Percentiles rank a stretch among this genome's conserved stretches.
phyloP scores from a whole-genome alignment of 305 asterid species.

The Solanum chacoense region DNA sequence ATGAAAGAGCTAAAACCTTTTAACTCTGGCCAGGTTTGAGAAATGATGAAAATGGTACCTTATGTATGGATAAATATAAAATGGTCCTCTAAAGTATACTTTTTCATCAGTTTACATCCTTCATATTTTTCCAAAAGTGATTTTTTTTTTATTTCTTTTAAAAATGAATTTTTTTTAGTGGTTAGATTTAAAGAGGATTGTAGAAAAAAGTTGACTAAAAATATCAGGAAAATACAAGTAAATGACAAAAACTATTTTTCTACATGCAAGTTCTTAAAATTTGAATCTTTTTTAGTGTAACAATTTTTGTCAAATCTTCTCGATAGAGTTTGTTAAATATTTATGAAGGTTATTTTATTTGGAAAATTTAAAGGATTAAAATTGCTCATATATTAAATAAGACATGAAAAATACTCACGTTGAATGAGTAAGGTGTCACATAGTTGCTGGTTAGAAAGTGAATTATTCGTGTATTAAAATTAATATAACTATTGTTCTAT shows the following conservation, averaged over 20 bases:
- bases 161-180: neutral
- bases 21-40: neutral
- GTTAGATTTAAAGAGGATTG: neutral
- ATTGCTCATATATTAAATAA: neutral
- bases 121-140: neutral
- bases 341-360: neutral
- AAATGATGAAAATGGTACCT: neutral
- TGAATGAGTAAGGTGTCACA: neutral
- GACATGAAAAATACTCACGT: neutral
- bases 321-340: neutral
- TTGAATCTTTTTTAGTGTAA: neutral
- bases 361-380: neutral
- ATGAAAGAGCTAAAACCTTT: neutral
- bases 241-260: neutral
- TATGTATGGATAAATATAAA: neutral
- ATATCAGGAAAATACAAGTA: neutral
- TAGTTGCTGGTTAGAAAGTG: neutral
- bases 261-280: neutral
- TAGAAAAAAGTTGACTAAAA: neutral
- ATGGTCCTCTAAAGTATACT: neutral
- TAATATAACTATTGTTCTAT: too few species aligned
- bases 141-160: neutral
- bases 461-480: too few species aligned
- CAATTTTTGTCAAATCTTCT: neutral
- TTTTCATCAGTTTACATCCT: neutral